Evolutionary conservation across 176 grass and related monocot species (phyloP).

Genomic region (Guadua angustifolia): DNA sequence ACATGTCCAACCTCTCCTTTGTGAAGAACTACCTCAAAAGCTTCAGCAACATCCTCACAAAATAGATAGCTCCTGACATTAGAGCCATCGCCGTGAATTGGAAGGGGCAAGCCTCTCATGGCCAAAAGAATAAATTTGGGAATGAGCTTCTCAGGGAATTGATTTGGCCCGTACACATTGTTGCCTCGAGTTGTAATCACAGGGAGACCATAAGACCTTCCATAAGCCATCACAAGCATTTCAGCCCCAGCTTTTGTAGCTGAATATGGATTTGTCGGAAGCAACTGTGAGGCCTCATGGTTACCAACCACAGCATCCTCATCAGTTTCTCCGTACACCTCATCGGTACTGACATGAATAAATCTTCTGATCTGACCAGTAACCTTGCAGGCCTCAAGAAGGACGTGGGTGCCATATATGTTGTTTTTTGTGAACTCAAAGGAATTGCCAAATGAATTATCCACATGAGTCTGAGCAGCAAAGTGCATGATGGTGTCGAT

Average conservation of each 20-base stretch:
- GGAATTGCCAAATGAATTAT: constrained; percentile 87
- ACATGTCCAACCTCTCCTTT: constrained; percentile 80
- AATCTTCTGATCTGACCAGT: constrained; percentile 76
- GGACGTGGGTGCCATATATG: constrained; percentile 81
- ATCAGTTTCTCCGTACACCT: constrained; percentile 82
- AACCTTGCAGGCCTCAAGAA: constrained; percentile 86
- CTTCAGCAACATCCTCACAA: constrained; percentile 82
- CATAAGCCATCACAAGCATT: constrained; percentile 87
- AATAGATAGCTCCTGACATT: constrained; percentile 81
- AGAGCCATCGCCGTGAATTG: constrained; percentile 78
- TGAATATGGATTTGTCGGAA: constrained; percentile 78
- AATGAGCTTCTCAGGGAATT: constrained; percentile 88
- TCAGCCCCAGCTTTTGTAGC: constrained; percentile 79
- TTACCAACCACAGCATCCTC: constrained; percentile 81
- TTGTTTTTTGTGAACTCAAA: constrained; percentile 93
- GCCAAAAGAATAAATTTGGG: constrained; percentile 79
- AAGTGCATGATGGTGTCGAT: constrained; percentile 94
- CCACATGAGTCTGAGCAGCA: constrained; percentile 84
- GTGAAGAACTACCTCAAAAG: constrained; percentile 82
- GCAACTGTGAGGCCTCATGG: constrained; percentile 75
- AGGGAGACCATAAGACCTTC: constrained; percentile 76
- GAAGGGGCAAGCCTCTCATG: constrained; percentile 64
- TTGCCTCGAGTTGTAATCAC: constrained; percentile 82
- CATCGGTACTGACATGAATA: constrained; percentile 85
- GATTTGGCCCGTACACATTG: constrained; percentile 82